These are phyloP conservation scores for Boletus smithii DNA, from an alignment of 1,284 basidiomycete genomes.

Conservation along the genomic window DNA sequence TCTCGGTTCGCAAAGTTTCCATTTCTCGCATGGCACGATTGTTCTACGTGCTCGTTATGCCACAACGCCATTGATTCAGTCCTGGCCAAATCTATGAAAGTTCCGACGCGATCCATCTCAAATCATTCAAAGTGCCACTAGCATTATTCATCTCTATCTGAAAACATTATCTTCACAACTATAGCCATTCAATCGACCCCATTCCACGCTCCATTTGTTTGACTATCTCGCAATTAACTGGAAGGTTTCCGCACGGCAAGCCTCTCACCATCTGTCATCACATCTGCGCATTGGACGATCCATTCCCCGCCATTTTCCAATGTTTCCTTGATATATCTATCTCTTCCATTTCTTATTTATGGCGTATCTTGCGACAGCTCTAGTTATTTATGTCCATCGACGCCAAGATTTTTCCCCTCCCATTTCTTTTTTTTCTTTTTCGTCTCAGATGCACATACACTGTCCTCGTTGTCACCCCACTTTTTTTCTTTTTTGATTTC, in stretches of 20 bases:
- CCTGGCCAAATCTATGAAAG: slow-evolving; percentile 12
- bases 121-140: slow-evolving; percentile 15
- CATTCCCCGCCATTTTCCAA: slow-evolving; percentile 20
- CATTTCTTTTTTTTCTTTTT: slow-evolving; percentile 1
- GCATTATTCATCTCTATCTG: slow-evolving; percentile 21
- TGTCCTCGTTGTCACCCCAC: neutral
- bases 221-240: slow-evolving; percentile 25
- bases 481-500: slow-evolving; percentile 5
- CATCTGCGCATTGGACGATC: slow-evolving; percentile 33
- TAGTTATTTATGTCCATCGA: slow-evolving; percentile 34
- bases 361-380: slow-evolving; percentile 29
- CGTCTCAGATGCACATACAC: slow-evolving; percentile 7
- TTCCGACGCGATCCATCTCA: slow-evolving; percentile 5
- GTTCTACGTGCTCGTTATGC: slow-evolving; percentile 15
- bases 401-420: slow-evolving; percentile 17
- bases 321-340: slow-evolving; percentile 17
- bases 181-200: slow-evolving; percentile 22
- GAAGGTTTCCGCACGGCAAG: slow-evolving; percentile 12
- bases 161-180: slow-evolving; percentile 20
- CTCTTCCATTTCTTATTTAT: slow-evolving; percentile 26
- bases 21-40: slow-evolving; percentile 14
- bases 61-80: slow-evolving; percentile 10
- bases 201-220: slow-evolving; percentile 34
- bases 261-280: slow-evolving; percentile 25
- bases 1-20: slow-evolving; percentile 9